Percentiles rank a stretch among this genome's conserved stretches.
These are phyloP conservation scores for Mrakia gelida DNA, from an alignment of 768 basidiomycete genomes.

Conservation along the genomic window DNA sequence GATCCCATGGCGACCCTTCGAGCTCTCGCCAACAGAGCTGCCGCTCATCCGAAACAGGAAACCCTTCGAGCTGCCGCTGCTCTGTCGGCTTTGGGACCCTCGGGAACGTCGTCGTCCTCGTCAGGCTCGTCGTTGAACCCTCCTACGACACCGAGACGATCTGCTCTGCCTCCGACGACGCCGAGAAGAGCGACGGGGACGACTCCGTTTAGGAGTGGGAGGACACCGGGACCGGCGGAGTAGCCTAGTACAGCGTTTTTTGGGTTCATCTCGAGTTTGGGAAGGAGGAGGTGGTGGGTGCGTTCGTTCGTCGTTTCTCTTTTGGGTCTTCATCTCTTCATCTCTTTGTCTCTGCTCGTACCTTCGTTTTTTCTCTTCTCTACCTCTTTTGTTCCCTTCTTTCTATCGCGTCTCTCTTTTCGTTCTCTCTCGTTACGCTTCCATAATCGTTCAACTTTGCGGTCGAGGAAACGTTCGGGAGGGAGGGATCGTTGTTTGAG, in stretches of 20 bases:
- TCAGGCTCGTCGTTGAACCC: not conserved
- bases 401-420: not conserved
- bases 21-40: not conserved
- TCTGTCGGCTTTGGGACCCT: not conserved
- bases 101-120: not conserved
- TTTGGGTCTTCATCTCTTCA: not conserved
- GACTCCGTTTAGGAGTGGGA: constrained; percentile 14
- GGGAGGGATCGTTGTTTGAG: too few relatives aligned
- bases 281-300: not conserved
- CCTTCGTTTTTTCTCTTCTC: not conserved
- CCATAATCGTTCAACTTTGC: not conserved
- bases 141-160: constrained; percentile 22
- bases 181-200: constrained; percentile 16
- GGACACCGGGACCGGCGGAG: not conserved
- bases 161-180: constrained; percentile 17
- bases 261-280: not conserved
- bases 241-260: not conserved
- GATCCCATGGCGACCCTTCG: constrained; percentile 12
- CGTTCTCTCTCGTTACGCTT: not conserved
- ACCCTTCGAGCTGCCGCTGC: not conserved
- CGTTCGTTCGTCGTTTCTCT: not conserved
- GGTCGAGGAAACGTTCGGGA: too few relatives aligned
- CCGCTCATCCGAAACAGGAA: not conserved
- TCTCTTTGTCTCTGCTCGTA: too few relatives aligned
- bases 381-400: not conserved